A percentile compares a stretch with the other conserved stretches of the same genome.
Conservation (phyloP, 805 yeast genomes). For the Monosporozyma servazzii region DNA sequence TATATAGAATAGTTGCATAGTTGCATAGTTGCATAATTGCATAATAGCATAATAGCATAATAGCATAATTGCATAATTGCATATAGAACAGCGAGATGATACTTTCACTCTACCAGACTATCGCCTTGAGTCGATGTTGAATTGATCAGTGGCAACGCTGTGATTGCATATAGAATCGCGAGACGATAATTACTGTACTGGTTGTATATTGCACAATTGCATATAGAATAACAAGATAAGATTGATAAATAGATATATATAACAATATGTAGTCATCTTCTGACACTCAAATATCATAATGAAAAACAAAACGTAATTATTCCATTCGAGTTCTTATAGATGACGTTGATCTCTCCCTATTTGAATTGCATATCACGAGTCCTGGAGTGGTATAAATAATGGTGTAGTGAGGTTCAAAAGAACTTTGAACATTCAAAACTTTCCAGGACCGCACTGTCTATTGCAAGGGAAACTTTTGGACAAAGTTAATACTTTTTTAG, state of each 20-base stretch:
- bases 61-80: background rate
- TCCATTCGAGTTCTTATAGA: constrained; percentile 32
- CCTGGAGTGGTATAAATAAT: constrained; percentile 12
- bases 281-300: constrained; percentile 31
- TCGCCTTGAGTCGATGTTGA: no score
- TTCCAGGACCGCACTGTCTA: constrained; percentile 50
- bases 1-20: background rate
- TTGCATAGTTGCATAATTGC: constrained; percentile 8
- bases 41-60: background rate
- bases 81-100: no score
- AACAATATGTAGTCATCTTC: constrained; percentile 22
- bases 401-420: no score
- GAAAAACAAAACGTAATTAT: background rate
- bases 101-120: no score
- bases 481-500: constrained; percentile 38
- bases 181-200: no score
- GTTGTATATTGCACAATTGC: no score
- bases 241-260: background rate
- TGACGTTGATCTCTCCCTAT: constrained; percentile 24
- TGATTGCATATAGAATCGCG: no score
- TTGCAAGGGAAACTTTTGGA: constrained; percentile 59
- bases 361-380: constrained; percentile 26
- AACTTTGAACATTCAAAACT: no score
- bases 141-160: no score
- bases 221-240: background rate